Base-by-base conservation (phyloP, 768 basidiomycete species). In the Boletus pseudo-olivaceus region DNA sequence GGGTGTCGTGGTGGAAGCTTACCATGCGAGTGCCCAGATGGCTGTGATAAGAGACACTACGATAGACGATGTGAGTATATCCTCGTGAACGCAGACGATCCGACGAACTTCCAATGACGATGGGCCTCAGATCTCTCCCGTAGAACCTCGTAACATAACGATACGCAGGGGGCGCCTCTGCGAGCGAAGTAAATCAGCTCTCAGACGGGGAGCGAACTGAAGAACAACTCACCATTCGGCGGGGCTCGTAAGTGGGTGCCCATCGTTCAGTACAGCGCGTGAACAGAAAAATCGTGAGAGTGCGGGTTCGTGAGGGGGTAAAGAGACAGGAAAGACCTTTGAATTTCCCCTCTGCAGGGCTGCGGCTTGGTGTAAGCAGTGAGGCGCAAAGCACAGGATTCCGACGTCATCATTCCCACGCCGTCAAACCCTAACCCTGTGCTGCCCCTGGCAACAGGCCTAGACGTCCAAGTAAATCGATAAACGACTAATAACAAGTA, bases 1-100 rank as follows among this genome's bases (percentile, higher is more conserved):
- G 4, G 15, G 4, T 10, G 33, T 2, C 23, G 14, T 27, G 19
- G 35, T 6, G 33, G 1, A 17, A 9, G 77, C 88, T 70, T 67
- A 90, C 88, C 79, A 80, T 55, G 82, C 69, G 9, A 90, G 69
- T 23, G 79, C 62, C 84, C 87, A 90, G 15, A 89, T 51, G 7
- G 78, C 81, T 23, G 73, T 75, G 23, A 85, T 32, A 41, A 78
- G 55, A 2, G 78, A 73, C 46, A 68, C 77, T 78, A 30, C 9
- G 30, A 2, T 19, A 12, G 8, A 40, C 14, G 33, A 26, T 53
- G 4, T 23, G 29, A 60, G 49, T 12, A 51, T 33, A 26, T 43
- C 23, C 17, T 11, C 43, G 7, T 4, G 47, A 26, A 48, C 8
- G 5, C 4, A 42, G 10, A 47, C 7, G 15, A 61, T 66, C 53